Evolutionary conservation across 2,329 filamentous ascomycete genomes (phyloP), one percentile per base, ranked within the genome.

Genomic region (Phialophora verrucosa): DNA sequence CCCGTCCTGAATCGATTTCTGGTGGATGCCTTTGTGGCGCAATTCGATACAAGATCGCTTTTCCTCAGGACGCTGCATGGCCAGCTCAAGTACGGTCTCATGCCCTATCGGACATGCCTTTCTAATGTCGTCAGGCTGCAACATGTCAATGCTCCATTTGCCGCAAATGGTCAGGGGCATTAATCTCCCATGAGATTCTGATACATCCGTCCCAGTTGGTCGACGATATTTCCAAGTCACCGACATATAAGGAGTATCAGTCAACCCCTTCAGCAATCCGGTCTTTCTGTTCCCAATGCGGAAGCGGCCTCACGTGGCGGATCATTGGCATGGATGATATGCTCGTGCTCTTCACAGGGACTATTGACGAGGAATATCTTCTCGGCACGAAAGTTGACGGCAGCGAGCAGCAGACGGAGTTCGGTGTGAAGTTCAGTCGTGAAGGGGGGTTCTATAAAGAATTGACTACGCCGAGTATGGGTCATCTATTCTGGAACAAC

Each of bases 401-500:
- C 1, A 65, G 55, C 23, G 64, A 67, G 29, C 58, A 69, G 51
- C 23, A 63, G 20, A 69, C 67, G 7, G 64, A 69, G 12, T 29
- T 66, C 1, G 69, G 69, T 14, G 49, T 61, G 20, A 62, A 69
- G 47, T 69, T 70, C 50, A 25, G 65, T 50, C 50, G 67, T 23
- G 31, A 56, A 11, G 53, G 61, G 14, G 66, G 58, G 8, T 57
- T 62, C n/a, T 31, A 42, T 29, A 67, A 67, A 31, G 62, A 63
- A 42, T 50, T 69, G 6, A 56, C 58, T 12, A 63, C 42, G 20
- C 56, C 64, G 4, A 64, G 47, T 23, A 63, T 63, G 54, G 62
- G 65, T 17, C 59, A 64, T 59, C 27, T 69, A 42, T 69, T 69
- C 61, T 69, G 67, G 69, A 61, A 66, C 55, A 71, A 70, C 49